Evolutionary conservation across 2,329 filamentous ascomycete genomes (phyloP), one percentile per base, ranked within the genome.

Genomic region (Amauroascus niger): DNA sequence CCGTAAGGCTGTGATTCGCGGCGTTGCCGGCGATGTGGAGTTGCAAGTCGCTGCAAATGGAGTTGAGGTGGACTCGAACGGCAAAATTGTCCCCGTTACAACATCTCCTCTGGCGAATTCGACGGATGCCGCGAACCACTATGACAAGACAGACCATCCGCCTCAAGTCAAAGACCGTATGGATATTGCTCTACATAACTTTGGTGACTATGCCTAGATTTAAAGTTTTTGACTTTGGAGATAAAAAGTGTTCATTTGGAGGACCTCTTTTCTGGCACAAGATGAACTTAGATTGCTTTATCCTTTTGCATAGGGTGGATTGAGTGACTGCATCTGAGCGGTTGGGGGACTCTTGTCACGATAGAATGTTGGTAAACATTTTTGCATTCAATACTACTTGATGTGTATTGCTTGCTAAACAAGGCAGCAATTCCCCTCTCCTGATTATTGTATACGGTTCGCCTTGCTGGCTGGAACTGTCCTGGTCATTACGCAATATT

Each of bases 111-210:
- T 3, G 20, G 26, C 22, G 24, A 24, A 32, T 35, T 32, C 49
- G 26, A 45, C 16, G 28, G 24, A 16, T 30, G 13, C 8, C 18
- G 30, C 8, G n/a, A 39, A 47, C 53, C 24, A 44, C 33, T 11
- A 37, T 30, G 49, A 63, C 18, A 62, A 49, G 16, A 4, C 63
- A 26, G 61, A 67, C 28, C 65, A 69, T 39, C 66, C 64, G 44
- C 70, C 72, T 28, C 68, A 72, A 37, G 67, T 77, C 22, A 70
- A 68, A 37, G 71, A 76, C 56, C 69, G 72, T 32, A 76, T 82
- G 74, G 81, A 83, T 62, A 80, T 83, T 59, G 78, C 77, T 61
- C 70, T 83, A 60, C 79, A 82, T 65, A 82, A 82, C 64, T 67
- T 75, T 57, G 73, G 66, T 45, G 74, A 76, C 61, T 74, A 75